Percentiles rank a stretch among this genome's conserved stretches.
phyloP scores from a whole-genome alignment of 345 rosid genomes.

The Triadica sebifera region DNA sequence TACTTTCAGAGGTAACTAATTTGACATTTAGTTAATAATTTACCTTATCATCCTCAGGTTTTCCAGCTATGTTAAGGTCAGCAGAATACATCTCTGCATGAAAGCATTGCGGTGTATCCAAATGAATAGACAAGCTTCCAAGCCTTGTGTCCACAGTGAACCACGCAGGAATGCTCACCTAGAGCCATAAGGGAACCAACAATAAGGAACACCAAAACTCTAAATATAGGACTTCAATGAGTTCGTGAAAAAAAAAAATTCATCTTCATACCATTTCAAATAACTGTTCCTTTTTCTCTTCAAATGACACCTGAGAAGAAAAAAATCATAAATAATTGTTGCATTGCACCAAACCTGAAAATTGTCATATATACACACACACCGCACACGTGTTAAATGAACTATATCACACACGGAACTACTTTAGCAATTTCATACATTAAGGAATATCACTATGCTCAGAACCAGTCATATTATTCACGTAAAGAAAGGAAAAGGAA shows the following conservation, averaged over 20 bases:
- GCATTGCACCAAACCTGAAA: slow-evolving; percentile 8
- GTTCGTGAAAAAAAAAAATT: not conserved
- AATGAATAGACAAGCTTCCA: slow-evolving; percentile 90
- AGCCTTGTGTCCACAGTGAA: slow-evolving; percentile 90
- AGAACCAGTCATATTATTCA: not conserved
- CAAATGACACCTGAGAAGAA: slow-evolving; percentile 68
- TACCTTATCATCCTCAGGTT: slow-evolving; percentile 99
- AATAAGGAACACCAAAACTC: slow-evolving; percentile 17
- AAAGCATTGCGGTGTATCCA: slow-evolving; percentile 98
- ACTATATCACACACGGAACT: not conserved
- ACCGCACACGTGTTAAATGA: slow-evolving; percentile 1
- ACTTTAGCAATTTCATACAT: not conserved
- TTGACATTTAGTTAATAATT: not conserved
- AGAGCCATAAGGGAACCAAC: slow-evolving; percentile 21
- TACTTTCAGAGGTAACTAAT: not conserved
- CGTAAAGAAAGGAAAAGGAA: not conserved
- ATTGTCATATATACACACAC: not conserved
- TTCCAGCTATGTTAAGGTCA: slow-evolving; percentile 84
- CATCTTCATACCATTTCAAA: slow-evolving; percentile 76
- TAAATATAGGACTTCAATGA: not conserved
- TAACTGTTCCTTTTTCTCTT: slow-evolving; percentile 82
- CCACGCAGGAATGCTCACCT: slow-evolving; percentile 99
- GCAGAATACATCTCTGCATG: slow-evolving; percentile 98
- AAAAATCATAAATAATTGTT: slow-evolving; percentile 8
- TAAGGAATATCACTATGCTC: not conserved